These are phyloP conservation scores for Diaporthe vaccinii DNA, from an alignment of 2,329 filamentous ascomycete genomes.

Conservation along the genomic window DNA sequence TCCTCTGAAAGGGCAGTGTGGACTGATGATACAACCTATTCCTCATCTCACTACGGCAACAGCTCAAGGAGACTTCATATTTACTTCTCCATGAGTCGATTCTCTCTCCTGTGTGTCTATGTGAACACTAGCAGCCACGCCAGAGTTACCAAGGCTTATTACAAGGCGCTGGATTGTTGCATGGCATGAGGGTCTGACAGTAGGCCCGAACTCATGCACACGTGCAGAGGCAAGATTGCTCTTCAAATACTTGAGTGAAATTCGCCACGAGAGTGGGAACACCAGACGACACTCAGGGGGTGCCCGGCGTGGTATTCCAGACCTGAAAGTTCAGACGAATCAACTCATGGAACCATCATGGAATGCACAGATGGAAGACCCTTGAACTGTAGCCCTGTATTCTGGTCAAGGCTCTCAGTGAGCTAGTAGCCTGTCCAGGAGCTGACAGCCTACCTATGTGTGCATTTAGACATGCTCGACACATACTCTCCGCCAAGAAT, in stretches of 20 bases:
- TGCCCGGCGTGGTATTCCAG: neutral
- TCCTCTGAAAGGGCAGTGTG: no score
- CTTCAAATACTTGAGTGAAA: neutral
- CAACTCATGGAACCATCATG: neutral
- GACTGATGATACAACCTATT: neutral
- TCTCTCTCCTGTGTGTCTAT: neutral
- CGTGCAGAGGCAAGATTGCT: neutral
- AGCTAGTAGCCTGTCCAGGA: neutral
- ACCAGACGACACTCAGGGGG: neutral
- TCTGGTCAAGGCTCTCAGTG: neutral
- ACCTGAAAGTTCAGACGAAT: neutral
- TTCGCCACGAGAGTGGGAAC: neutral
- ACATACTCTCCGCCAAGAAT: neutral
- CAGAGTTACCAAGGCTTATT: neutral
- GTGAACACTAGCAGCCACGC: neutral
- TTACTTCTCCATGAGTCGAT: neutral
- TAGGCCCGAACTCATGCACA: neutral
- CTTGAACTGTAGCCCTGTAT: neutral
- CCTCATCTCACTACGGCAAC: neutral
- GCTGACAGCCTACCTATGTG: neutral
- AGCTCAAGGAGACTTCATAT: neutral
- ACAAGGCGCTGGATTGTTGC: no score
- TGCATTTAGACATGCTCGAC: neutral
- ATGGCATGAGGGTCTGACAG: no score
- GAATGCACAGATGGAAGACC: no score